Evolutionary conservation across 2,329 filamentous ascomycete genomes (phyloP), one percentile per base, ranked within the genome.

Genomic region (Mollisiaceae sp.): DNA sequence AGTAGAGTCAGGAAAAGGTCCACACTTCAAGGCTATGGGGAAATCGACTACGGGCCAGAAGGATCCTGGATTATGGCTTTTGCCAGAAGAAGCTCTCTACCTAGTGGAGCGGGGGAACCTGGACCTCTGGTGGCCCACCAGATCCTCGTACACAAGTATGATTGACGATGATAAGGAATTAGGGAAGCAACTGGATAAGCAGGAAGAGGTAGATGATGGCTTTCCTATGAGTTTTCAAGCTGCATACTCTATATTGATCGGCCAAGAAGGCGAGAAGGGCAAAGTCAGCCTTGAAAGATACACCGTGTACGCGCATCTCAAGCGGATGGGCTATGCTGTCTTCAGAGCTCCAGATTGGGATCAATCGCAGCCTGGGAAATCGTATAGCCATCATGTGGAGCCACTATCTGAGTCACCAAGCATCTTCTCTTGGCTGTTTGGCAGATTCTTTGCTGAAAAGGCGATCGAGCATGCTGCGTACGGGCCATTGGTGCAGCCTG

Each of bases 21-120:
- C 85, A n/a, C 84, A 89, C 75, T 90, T 91, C 76, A 87, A 88
- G 73, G 90, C 87, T n/a, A 89, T 94, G 76, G 95, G 95, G 0
- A 86, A 88, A 63, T 80, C 86, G 1, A 82, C 82, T 6, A 73
- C 81, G n/a, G 81, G 83, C 47, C 84, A 83, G 67, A 86, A 88
- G 64, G 85, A 84, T 2, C 83, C 83, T 66, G 87, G 85, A 68
- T 80, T 94, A 47, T 97, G 94, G 94, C 76, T 99, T 59, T 78
- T 97, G 45, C 94, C 94, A 0, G 95, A 99, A 76, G 95, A 99
- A 78, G 92, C 93, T 6, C 82, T 99, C 61, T 97, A 93, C 74
- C 78, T 97, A 68, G 83, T 98, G 9, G 95, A 99, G 80, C 83
- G 95, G 73, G 95, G 94, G 0, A 93, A 87, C 56, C 74, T 98